phyloP scores from a whole-genome alignment of 257 asterid species.

The Lavandula angustifolia region DNA sequence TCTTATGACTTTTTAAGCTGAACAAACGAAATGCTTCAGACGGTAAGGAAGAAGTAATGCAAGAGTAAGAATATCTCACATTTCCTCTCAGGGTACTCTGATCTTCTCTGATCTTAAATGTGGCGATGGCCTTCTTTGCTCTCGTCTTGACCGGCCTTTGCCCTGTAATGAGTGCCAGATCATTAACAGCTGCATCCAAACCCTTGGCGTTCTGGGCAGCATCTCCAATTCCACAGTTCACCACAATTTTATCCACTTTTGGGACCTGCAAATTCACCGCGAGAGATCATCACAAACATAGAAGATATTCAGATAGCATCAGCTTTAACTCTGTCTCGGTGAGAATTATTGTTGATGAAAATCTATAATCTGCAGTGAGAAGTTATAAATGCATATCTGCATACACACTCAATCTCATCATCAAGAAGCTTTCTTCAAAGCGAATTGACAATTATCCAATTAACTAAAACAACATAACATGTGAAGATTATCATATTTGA shows the following conservation, averaged over 20 bases:
- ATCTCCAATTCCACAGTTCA: constrained; percentile 98
- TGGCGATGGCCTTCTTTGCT: constrained; percentile 93
- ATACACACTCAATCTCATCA: constrained; percentile 7
- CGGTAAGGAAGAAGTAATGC: not conserved
- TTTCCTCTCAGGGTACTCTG: constrained; percentile 91
- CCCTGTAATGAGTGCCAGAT: constrained; percentile 86
- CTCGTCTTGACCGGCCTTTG: constrained; percentile 94
- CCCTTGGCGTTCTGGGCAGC: constrained; percentile 99
- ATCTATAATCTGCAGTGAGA: constrained; percentile 5
- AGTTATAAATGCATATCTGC: not conserved
- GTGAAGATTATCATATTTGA: not conserved
- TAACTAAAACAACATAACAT: not conserved
- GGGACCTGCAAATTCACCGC: constrained; percentile 62
- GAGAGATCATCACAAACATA: constrained; percentile 11
- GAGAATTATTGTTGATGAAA: not conserved
- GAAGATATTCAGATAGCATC: not conserved
- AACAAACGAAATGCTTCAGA: constrained; percentile 19
- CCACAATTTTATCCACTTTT: constrained; percentile 79
- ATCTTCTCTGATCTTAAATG: constrained; percentile 83
- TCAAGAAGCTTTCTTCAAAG: not conserved
- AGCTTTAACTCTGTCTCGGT: constrained; percentile 13
- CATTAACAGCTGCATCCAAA: constrained; percentile 90
- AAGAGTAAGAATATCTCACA: constrained; percentile 41
- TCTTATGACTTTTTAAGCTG: not conserved
- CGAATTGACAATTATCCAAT: not conserved